Evolutionary conservation across 75 land plant genomes (phyloP), one percentile per base, ranked within the genome.

Genomic region (Larix kaempferi): DNA sequence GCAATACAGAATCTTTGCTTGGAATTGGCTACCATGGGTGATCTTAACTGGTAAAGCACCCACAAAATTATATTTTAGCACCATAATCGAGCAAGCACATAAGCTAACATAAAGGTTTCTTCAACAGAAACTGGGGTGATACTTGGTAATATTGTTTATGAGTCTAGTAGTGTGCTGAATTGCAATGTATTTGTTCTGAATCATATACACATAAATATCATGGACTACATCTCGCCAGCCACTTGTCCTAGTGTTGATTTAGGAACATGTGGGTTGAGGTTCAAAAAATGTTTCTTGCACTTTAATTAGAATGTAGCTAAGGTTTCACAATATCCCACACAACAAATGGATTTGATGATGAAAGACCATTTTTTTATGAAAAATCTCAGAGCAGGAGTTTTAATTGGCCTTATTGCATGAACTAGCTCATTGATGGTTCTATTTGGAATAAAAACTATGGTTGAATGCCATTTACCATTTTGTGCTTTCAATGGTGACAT

Each of bases 71-170:
- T 77, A 93, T 95, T 16, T 76, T 95, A 17, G 98, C 96, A 55
- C 98, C 98, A 27, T 89, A 93, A 69, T 82, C 98, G 59, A 92
- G 91, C 85, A 95, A 93, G 85, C 95, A 95, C 79, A 95, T 95
- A 85, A 56, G 93, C 98, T 23, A 95, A 93, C 69, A 95, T 95
- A 8, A 95, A 95, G 88, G 98, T 95, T 12, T 95, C 98, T 64
- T 95, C 98, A 22, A 95, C 98, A 57, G 98, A 95, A 76, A 95
- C 98, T 41, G 98, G 98, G 56, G 98, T 95, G 41, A 95, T 95
- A 56, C 93, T 95, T 78, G 98, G 98, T 26, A 95, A 95, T 76
- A 95, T 95, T 82, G 98, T 95, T 37, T 95, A 95, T 82, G 98
- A 95, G 83, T 87, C 98, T 72, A 90, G 91, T 16, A 95, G 90